These are phyloP conservation scores for Apophysomyces elegans DNA, from an alignment of 371 early-diverging fungal genomes.

Conservation along the genomic window DNA sequence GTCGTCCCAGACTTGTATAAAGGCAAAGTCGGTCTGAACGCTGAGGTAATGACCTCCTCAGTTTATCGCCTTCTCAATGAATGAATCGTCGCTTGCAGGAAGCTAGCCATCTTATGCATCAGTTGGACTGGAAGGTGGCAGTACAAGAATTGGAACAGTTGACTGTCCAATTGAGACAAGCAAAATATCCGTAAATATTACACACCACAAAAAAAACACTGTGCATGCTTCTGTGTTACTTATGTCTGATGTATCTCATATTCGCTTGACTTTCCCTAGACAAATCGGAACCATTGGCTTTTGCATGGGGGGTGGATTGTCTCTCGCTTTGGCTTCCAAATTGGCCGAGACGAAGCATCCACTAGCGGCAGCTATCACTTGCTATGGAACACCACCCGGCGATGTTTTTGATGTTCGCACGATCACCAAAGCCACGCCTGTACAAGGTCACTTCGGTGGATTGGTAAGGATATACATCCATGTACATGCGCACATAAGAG, in stretches of 20 bases:
- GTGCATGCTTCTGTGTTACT: too few species aligned
- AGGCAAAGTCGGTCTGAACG: constrained; percentile 54
- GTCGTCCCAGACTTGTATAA: constrained; percentile 61
- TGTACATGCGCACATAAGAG: neutral
- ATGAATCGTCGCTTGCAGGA: constrained; percentile 31
- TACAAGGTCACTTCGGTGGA: constrained; percentile 60
- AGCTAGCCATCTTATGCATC: constrained; percentile 59
- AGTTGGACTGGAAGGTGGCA: constrained; percentile 54
- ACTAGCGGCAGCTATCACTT: constrained; percentile 47
- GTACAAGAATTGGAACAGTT: constrained; percentile 43
- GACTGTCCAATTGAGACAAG: constrained; percentile 29
- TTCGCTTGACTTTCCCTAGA: constrained; percentile 10
- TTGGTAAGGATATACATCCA: constrained; percentile 17
- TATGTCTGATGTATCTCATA: too few species aligned
- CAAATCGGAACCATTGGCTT: constrained; percentile 53
- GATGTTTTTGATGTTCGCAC: constrained; percentile 42
- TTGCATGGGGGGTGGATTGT: constrained; percentile 63
- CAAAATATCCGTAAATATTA: constrained; percentile 33
- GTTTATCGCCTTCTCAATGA: too few species aligned
- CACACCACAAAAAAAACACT: too few species aligned
- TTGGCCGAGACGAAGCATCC: constrained; percentile 34
- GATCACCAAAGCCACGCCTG: constrained; percentile 46
- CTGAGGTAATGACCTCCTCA: constrained; percentile 35
- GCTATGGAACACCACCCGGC: constrained; percentile 57
- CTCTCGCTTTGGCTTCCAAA: constrained; percentile 48